Evolutionary conservation across 2,329 filamentous ascomycete species (phyloP).

Genomic region (Monascus ruber): DNA sequence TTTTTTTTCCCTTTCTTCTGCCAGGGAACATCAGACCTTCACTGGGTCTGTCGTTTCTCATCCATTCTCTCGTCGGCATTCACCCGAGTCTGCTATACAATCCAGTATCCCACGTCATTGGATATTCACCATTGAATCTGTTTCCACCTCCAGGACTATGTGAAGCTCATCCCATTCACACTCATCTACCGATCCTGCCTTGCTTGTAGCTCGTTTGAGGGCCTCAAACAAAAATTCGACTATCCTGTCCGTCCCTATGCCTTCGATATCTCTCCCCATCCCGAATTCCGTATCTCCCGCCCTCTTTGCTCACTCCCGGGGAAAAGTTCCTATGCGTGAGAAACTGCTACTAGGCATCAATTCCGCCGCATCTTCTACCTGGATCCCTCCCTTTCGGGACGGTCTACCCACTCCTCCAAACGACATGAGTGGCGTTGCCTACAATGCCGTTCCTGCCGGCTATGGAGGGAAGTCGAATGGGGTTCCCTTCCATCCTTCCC

Average conservation of each 20-base stretch:
- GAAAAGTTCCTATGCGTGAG: conserved; percentile 5
- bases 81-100: too few relatives aligned
- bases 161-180: too few relatives aligned
- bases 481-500: conserved; percentile 14
- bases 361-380: conserved; percentile 12
- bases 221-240: too few relatives aligned
- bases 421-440: conserved; percentile 33
- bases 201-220: too few relatives aligned
- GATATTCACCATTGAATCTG: too few relatives aligned
- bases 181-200: too few relatives aligned
- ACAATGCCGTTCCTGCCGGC: conserved; percentile 19
- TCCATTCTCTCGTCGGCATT: too few relatives aligned
- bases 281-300: conserved; percentile 1
- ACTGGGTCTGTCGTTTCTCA: too few relatives aligned
- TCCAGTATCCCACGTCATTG: too few relatives aligned
- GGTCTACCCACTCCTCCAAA: conserved; percentile 30
- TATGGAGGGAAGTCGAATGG: conserved; percentile 21
- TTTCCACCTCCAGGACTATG: too few relatives aligned
- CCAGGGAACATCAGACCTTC: too few relatives aligned
- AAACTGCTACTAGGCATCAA: conserved; percentile 4
- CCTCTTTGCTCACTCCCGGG: conserved; percentile 4
- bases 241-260: neutral
- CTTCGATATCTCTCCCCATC: neutral
- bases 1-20: too few relatives aligned
- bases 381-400: conserved; percentile 28